Evolutionary conservation across 2,329 filamentous ascomycete genomes (phyloP).

Genomic region (Botrytis sinoallii): DNA sequence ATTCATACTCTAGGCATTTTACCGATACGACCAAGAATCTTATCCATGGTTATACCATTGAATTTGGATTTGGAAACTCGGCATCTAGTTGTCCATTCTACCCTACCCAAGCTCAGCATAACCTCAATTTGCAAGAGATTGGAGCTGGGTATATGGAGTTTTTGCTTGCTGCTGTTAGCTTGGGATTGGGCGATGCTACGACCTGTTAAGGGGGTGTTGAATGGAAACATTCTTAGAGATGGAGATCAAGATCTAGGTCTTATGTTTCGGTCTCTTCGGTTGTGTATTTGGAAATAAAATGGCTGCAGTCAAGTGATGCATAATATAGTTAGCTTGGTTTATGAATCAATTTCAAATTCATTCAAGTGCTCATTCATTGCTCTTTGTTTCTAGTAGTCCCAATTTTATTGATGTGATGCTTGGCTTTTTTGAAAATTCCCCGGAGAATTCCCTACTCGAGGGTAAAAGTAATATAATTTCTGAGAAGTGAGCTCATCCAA

Average conservation of each 20-base stretch:
- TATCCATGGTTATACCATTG: constrained; percentile 45
- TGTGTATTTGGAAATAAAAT: not conserved
- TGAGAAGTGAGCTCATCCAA: not conserved
- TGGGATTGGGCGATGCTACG: not conserved
- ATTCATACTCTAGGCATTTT: constrained; percentile 47
- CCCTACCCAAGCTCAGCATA: constrained; percentile 44
- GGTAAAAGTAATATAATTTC: not conserved
- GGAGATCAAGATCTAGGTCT: not conserved
- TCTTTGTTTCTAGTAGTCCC: not conserved
- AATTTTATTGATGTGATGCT: not conserved
- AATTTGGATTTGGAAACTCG: constrained; percentile 45
- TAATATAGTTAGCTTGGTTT: not conserved
- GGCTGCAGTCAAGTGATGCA: not conserved
- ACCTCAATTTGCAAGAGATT: constrained; percentile 45
- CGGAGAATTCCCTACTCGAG: not conserved
- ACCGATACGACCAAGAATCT: constrained; percentile 39
- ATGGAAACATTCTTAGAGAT: not conserved
- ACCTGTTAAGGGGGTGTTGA: constrained; percentile 21
- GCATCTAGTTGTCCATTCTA: constrained; percentile 43
- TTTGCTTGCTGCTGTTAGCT: constrained; percentile 28
- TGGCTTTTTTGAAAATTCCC: not conserved
- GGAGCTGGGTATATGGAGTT: constrained; percentile 50
- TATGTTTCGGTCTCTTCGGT: not conserved
- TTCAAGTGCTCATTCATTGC: not conserved
- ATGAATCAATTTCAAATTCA: not conserved